phyloP scores from a whole-genome alignment of 2,329 filamentous ascomycete genomes.

The Penicillium sp. region DNA sequence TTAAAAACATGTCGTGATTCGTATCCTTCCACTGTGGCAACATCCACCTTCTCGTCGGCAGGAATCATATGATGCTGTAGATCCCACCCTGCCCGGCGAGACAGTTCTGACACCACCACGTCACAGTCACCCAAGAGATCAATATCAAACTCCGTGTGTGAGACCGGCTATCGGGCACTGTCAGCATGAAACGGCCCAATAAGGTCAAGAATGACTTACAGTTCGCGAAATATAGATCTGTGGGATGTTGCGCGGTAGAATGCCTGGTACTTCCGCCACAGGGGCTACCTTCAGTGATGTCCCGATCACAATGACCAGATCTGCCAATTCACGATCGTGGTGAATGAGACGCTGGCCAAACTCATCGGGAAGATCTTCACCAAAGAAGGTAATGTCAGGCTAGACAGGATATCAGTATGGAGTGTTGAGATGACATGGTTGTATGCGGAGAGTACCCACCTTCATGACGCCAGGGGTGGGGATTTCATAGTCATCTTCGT shows the following conservation, averaged over 20 bases:
- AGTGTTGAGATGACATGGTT: not conserved
- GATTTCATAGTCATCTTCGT: constrained; percentile 64
- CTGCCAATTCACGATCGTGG: constrained; percentile 75
- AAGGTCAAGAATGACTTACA: constrained; percentile 40
- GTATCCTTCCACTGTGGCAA: constrained; percentile 53
- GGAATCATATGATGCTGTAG: constrained; percentile 81
- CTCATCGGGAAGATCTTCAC: constrained; percentile 79
- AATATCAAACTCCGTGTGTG: constrained; percentile 93
- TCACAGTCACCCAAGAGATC: constrained; percentile 96
- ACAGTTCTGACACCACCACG: constrained; percentile 82
- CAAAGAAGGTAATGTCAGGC: constrained; percentile 98
- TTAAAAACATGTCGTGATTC: constrained; percentile 47
- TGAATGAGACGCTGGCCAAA: constrained; percentile 82
- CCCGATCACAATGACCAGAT: constrained; percentile 93
- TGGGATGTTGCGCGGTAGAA: constrained; percentile 75
- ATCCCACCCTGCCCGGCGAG: constrained; percentile 76
- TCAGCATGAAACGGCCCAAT: constrained; percentile 5
- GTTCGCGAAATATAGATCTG: constrained; percentile 89
- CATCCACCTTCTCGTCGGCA: constrained; percentile 61
- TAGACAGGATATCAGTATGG: constrained; percentile 30
- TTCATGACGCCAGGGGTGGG: constrained; percentile 80
- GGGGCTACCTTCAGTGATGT: constrained; percentile 95
- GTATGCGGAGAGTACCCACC: constrained; percentile 28
- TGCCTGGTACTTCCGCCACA: constrained; percentile 86
- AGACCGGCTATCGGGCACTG: constrained; percentile 59